These are phyloP conservation scores for Aspergillus incahuasiensis DNA, from an alignment of 495 filamentous ascomycete species.

Conservation along the genomic window DNA sequence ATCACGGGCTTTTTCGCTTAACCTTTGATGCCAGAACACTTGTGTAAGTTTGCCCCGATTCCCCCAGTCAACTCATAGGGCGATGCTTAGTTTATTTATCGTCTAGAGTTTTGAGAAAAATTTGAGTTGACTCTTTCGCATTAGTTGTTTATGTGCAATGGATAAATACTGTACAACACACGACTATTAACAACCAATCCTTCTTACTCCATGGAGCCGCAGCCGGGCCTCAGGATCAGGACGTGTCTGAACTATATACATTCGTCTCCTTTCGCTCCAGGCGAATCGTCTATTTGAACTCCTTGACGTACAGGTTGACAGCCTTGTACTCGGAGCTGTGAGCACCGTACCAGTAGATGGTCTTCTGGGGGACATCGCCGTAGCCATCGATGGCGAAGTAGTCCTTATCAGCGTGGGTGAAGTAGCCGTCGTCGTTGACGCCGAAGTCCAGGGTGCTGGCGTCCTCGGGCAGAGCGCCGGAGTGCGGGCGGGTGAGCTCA, in stretches of 20 bases:
- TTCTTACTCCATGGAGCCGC: too few species aligned
- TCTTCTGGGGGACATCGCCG: slow-evolving; percentile 17
- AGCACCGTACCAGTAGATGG: slow-evolving; percentile 27
- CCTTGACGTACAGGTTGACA: slow-evolving; percentile 29
- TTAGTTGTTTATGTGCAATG: too few species aligned
- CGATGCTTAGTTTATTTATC: too few species aligned
- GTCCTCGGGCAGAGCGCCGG: slow-evolving; percentile 24
- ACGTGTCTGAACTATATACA: background rate
- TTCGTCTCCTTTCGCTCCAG: background rate
- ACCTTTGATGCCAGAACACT: too few species aligned
- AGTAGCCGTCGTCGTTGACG: slow-evolving; percentile 25
- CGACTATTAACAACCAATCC: too few species aligned
- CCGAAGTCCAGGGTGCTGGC: slow-evolving; percentile 25
- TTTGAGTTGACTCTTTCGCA: too few species aligned
- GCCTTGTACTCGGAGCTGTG: slow-evolving; percentile 20
- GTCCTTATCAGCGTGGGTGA: slow-evolving; percentile 25
- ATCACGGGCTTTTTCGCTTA: too few species aligned
- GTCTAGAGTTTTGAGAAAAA: too few species aligned
- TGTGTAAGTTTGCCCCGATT: too few species aligned
- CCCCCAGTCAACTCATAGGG: too few species aligned
- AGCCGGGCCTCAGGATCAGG: too few species aligned
- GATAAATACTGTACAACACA: background rate
- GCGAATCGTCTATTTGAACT: slow-evolving; percentile 15
- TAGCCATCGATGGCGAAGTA: slow-evolving; percentile 28
- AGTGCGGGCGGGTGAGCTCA: slow-evolving; percentile 30